These are phyloP conservation scores for Penicillium crustosum DNA, from an alignment of 2,329 filamentous ascomycete genomes.

Conservation along the genomic window DNA sequence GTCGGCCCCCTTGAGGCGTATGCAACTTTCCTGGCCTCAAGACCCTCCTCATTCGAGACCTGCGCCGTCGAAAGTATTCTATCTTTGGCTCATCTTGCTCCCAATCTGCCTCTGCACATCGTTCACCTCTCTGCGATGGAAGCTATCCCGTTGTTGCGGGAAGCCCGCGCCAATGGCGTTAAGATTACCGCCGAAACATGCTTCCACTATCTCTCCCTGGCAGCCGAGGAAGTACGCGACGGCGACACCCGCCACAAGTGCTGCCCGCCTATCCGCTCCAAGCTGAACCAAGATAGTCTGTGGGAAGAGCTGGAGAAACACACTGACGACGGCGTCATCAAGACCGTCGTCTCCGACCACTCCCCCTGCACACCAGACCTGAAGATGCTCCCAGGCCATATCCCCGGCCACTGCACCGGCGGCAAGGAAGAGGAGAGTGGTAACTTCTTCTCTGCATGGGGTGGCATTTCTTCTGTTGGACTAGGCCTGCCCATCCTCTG, in stretches of 20 bases:
- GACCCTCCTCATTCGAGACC: slow-evolving; percentile 86
- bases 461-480: slow-evolving; percentile 90
- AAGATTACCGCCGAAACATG: slow-evolving; percentile 93
- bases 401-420: slow-evolving; percentile 52
- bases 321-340: slow-evolving; percentile 73
- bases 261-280: slow-evolving; percentile 84
- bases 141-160: slow-evolving; percentile 76
- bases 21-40: slow-evolving; percentile 85
- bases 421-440: slow-evolving; percentile 52
- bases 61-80: slow-evolving; percentile 87
- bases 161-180: slow-evolving; percentile 69
- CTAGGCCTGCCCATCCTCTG: slow-evolving; percentile 88
- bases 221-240: slow-evolving; percentile 75
- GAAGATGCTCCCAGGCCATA: slow-evolving; percentile 75
- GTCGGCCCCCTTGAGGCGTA: slow-evolving; percentile 74
- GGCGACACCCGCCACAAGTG: slow-evolving; percentile 94
- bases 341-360: slow-evolving; percentile 91
- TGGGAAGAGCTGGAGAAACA: slow-evolving; percentile 73
- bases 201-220: slow-evolving; percentile 88
- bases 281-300: slow-evolving; percentile 77
- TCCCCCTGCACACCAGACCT: slow-evolving; percentile 93
- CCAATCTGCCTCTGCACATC: slow-evolving; percentile 83
- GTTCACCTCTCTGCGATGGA: slow-evolving; percentile 90
- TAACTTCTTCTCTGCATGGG: slow-evolving; percentile 96
- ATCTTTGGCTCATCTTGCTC: slow-evolving; percentile 74